Percentiles rank a stretch among this genome's conserved stretches.
phyloP scores from a whole-genome alignment of 257 asterid species.

The Catharanthus roseus region DNA sequence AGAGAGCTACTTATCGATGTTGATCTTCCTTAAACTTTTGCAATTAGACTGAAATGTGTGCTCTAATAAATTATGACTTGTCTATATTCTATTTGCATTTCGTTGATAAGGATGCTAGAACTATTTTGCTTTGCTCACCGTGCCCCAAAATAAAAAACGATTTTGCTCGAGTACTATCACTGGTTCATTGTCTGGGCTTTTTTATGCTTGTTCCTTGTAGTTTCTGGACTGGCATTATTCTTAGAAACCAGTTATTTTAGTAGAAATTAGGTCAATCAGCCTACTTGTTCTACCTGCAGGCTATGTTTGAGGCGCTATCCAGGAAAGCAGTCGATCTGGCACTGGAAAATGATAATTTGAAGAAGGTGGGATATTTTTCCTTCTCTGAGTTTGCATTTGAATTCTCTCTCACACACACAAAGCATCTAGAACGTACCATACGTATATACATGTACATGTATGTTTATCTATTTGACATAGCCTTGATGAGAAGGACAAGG shows the following conservation, averaged over 20 bases:
- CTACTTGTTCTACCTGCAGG: constrained; percentile 32
- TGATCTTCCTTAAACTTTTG: neutral
- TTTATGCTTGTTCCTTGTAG: neutral
- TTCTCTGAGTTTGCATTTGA: neutral
- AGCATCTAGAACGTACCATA: too few species aligned
- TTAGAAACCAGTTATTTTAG: neutral
- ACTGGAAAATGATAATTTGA: constrained; percentile 50
- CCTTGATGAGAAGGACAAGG: constrained; percentile 44
- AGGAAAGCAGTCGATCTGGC: constrained; percentile 36
- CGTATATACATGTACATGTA: neutral
- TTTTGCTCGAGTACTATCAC: too few species aligned
- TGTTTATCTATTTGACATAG: neutral
- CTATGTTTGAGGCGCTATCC: constrained; percentile 42
- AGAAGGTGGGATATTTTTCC: constrained; percentile 33
- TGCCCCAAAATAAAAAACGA: too few species aligned
- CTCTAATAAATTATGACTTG: neutral
- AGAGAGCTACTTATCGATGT: neutral
- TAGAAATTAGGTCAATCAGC: neutral
- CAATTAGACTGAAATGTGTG: neutral
- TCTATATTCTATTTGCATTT: neutral
- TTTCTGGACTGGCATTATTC: neutral
- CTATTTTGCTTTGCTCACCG: too few species aligned
- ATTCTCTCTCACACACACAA: neutral
- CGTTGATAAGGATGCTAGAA: neutral
- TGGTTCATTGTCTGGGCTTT: neutral